Evolutionary conservation across 2,329 filamentous ascomycete species (phyloP).

Genomic region (Tolypocladium ophioglossoides): DNA sequence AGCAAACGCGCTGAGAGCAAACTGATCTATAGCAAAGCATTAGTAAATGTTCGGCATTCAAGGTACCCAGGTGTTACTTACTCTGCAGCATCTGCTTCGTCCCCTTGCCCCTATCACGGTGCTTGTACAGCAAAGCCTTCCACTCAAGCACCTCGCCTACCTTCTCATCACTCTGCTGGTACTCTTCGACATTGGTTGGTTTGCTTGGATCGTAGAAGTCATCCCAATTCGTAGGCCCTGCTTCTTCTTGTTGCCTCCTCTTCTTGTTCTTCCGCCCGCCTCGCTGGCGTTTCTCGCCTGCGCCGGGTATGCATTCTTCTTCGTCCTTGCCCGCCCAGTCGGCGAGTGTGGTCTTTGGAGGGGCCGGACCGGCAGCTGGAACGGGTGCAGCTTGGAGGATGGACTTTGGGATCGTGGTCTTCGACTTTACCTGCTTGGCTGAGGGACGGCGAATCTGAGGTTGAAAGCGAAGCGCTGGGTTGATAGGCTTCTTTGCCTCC

Average conservation of each 20-base stretch:
- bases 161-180: slow-evolving; percentile 74
- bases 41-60: neutral
- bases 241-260: slow-evolving; percentile 60
- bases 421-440: slow-evolving; percentile 45
- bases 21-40: neutral
- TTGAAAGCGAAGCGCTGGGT: slow-evolving; percentile 68
- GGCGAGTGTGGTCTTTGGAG: slow-evolving; percentile 58
- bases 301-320: slow-evolving; percentile 67
- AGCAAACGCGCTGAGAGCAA: neutral
- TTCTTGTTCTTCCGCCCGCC: slow-evolving; percentile 73
- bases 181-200: slow-evolving; percentile 78
- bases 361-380: slow-evolving; percentile 16
- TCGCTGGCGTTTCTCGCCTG: slow-evolving; percentile 56
- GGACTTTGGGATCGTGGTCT: slow-evolving; percentile 45
- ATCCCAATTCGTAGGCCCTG: slow-evolving; percentile 69
- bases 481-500: slow-evolving; percentile 48
- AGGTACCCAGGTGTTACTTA: slow-evolving; percentile 10
- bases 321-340: slow-evolving; percentile 71
- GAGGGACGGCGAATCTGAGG: slow-evolving; percentile 67
- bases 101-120: slow-evolving; percentile 35
- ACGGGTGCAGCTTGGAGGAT: slow-evolving; percentile 20
- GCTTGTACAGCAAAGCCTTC: slow-evolving; percentile 71
- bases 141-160: slow-evolving; percentile 72
- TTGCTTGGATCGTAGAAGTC: slow-evolving; percentile 79
- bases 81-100: slow-evolving; percentile 19